Percentiles rank a stretch among this genome's conserved stretches.
Conservation (phyloP, 2,329 filamentous ascomycete genomes). For the Cercospora zeae-maydis region DNA sequence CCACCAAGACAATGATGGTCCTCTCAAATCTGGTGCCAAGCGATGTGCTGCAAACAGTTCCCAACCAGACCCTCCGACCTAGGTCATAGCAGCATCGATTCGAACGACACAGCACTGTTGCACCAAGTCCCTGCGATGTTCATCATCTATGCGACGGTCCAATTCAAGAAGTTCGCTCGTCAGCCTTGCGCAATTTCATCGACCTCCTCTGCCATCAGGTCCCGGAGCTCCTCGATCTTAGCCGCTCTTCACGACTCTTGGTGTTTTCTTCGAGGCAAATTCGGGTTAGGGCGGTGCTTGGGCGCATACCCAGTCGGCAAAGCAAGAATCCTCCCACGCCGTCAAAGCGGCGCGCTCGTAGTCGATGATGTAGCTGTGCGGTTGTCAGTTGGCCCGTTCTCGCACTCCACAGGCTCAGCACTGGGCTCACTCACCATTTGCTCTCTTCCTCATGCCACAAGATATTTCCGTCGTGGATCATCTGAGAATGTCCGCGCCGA, state of each 20-base stretch:
- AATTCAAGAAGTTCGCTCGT: not conserved
- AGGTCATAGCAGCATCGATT: not conserved
- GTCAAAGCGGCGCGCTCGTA: constrained; percentile 10
- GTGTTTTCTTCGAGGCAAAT: not conserved
- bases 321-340: not conserved
- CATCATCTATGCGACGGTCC: not conserved
- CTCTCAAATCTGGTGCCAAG: not conserved
- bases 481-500: not conserved
- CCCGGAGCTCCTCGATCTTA: not conserved
- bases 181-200: not conserved
- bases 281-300: not conserved
- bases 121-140: not conserved
- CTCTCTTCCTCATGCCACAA: constrained; percentile 8
- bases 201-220: not conserved
- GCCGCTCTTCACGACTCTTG: not conserved
- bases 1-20: not conserved
- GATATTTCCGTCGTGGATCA: not conserved
- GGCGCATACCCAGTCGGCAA: not conserved
- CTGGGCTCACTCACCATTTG: constrained; percentile 7
- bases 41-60: not conserved
- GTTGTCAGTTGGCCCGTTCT: not conserved
- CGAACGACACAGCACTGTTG: not conserved
- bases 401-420: not conserved
- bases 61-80: not conserved
- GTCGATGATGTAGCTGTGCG: constrained; percentile 13